These are phyloP conservation scores for Cubamyces sp. DNA, from an alignment of 768 basidiomycete species.

Conservation along the genomic window DNA sequence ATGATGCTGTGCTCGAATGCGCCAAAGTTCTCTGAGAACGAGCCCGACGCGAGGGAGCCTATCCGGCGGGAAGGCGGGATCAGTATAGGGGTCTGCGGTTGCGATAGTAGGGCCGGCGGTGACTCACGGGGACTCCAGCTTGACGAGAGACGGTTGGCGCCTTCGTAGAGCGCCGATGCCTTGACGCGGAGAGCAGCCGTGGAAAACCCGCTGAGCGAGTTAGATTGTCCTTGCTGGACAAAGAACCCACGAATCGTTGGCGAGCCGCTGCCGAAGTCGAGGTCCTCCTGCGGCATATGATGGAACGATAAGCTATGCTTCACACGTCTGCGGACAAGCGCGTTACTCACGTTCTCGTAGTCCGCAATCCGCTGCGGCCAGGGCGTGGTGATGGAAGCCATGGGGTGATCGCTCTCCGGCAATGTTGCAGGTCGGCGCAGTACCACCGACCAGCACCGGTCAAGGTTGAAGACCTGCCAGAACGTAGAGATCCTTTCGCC, in stretches of 20 bases:
- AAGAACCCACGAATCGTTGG: conserved; percentile 69
- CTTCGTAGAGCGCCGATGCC: conserved; percentile 75
- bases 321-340: conserved; percentile 2
- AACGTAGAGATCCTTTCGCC: conserved; percentile 77
- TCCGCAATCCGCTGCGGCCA: conserved; percentile 78
- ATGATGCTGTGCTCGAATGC: conserved; percentile 65
- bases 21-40: conserved; percentile 61
- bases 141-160: conserved; percentile 62
- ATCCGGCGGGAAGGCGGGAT: conserved; percentile 1
- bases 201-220: conserved; percentile 57
- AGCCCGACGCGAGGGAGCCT: conserved; percentile 48
- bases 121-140: conserved; percentile 63
- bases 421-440: conserved; percentile 70
- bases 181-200: conserved; percentile 69
- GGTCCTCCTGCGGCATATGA: conserved; percentile 54
- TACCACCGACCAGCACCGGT: conserved; percentile 80
- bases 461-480: conserved; percentile 83
- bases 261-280: conserved; percentile 52
- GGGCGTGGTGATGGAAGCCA: conserved; percentile 66
- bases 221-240: conserved; percentile 52
- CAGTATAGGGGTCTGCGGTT: too few species aligned
- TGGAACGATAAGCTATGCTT: conserved; percentile 7
- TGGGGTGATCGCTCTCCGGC: conserved; percentile 61
- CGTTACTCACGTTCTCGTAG: conserved; percentile 64
- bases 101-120: not conserved